Percentiles rank a stretch among this genome's conserved stretches.
Conservation (phyloP, 2,329 filamentous ascomycete genomes). For the Albifimbria verrucaria region DNA sequence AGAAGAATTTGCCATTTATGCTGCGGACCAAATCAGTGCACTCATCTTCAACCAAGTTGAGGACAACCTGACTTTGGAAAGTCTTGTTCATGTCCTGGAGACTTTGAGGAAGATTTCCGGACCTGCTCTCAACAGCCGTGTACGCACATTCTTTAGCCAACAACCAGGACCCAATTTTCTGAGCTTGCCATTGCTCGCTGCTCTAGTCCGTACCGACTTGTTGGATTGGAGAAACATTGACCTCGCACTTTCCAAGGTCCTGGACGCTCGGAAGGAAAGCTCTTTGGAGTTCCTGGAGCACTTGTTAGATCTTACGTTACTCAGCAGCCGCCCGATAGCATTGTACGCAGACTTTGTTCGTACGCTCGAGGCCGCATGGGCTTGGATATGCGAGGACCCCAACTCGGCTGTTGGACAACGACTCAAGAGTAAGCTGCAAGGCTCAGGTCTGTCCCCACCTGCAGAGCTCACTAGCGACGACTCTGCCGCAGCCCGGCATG, state of each 20-base stretch:
- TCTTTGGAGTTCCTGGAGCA: constrained; percentile 78
- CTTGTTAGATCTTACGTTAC: constrained; percentile 73
- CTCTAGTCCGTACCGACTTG: constrained; percentile 57
- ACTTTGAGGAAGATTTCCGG: constrained; percentile 58
- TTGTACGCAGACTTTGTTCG: constrained; percentile 82
- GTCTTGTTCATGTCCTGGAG: constrained; percentile 59
- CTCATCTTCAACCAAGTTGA: constrained; percentile 54
- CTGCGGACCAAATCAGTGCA: constrained; percentile 57
- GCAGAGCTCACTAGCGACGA: constrained; percentile 53
- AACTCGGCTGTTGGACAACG: constrained; percentile 62
- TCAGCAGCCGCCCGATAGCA: constrained; percentile 73
- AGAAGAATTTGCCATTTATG: constrained; percentile 57
- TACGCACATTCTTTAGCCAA: constrained; percentile 53
- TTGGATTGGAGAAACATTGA: constrained; percentile 66
- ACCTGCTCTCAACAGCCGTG: constrained; percentile 50
- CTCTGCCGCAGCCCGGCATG: constrained; percentile 53
- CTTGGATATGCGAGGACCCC: constrained; percentile 75
- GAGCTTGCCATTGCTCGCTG: constrained; percentile 54
- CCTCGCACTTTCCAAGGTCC: constrained; percentile 67
- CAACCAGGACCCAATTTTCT: constrained; percentile 55
- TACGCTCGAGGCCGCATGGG: constrained; percentile 76
- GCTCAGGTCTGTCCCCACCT: constrained; percentile 36
- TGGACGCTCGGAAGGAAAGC: constrained; percentile 66
- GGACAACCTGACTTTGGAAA: constrained; percentile 56
- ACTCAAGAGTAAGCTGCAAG: constrained; percentile 61